Conservation (phyloP, 257 asterid genomes). For the Scutellaria barbata region DNA sequence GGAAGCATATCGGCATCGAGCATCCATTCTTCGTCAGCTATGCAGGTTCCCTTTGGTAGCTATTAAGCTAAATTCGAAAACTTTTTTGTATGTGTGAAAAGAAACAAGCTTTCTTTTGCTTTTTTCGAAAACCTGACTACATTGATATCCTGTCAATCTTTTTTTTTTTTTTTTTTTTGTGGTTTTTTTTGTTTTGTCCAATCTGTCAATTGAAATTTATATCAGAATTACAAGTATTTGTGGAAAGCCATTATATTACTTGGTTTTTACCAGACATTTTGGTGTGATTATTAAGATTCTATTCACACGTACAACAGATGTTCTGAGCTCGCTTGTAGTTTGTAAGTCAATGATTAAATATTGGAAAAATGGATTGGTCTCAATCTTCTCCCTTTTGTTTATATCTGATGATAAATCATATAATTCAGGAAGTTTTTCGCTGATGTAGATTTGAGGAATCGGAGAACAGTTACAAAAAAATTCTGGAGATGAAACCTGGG, state of each 20-base stretch:
- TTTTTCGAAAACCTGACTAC: not conserved
- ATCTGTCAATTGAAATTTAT: not conserved
- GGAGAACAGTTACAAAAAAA: slow-evolving; percentile 72
- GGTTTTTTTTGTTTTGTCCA: not conserved
- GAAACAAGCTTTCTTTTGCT: not conserved
- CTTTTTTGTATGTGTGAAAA: not conserved
- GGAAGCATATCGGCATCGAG: slow-evolving; percentile 76
- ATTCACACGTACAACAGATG: not conserved
- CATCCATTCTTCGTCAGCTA: slow-evolving; percentile 75
- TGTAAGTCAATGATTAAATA: not conserved
- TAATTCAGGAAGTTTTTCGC: slow-evolving; percentile 57
- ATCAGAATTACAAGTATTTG: not conserved
- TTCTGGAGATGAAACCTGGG: slow-evolving; percentile 77
- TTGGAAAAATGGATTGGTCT: not conserved
- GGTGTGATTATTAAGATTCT: not conserved
- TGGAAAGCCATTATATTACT: not conserved
- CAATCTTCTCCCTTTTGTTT: slow-evolving; percentile 19
- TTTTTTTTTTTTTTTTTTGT: not conserved
- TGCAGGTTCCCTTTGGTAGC: slow-evolving; percentile 61
- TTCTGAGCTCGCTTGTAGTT: not conserved
- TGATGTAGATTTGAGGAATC: slow-evolving; percentile 88
- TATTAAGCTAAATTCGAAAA: slow-evolving; percentile 23
- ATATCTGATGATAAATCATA: slow-evolving; percentile 42
- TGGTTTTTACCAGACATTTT: not conserved
- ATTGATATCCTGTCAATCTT: slow-evolving; percentile 10